phyloP scores from a whole-genome alignment of 2,329 filamentous ascomycete species.

The Dactylellina leptospora region DNA sequence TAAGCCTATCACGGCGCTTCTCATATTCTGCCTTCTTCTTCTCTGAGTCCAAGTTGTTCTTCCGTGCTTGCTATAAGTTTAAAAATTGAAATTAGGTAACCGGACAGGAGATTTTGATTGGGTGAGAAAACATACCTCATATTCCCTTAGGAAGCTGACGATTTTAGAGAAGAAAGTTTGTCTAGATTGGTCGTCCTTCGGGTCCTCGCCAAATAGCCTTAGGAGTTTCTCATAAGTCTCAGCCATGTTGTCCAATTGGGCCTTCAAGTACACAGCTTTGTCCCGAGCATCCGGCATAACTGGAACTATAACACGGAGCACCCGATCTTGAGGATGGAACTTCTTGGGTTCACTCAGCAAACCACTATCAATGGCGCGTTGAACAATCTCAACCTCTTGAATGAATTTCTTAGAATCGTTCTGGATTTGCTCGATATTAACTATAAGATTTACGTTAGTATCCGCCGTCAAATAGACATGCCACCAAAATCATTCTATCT shows the following conservation, averaged over 20 bases:
- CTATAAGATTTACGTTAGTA: constrained; percentile 35
- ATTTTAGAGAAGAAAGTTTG: constrained; percentile 96
- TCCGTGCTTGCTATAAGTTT: constrained; percentile 70
- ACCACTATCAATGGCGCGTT: constrained; percentile 88
- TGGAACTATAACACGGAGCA: constrained; percentile 87
- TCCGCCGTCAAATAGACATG: background rate
- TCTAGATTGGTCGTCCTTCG: constrained; percentile 87
- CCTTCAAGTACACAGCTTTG: constrained; percentile 93
- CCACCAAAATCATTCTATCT: background rate
- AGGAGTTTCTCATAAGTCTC: constrained; percentile 94
- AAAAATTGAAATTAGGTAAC: constrained; percentile 34
- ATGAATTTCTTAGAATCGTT: constrained; percentile 90
- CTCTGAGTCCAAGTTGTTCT: constrained; percentile 88
- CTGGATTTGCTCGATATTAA: constrained; percentile 92
- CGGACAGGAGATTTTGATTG: background rate
- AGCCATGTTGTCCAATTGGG: constrained; percentile 92
- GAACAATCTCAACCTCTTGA: constrained; percentile 91
- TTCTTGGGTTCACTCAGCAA: constrained; percentile 96
- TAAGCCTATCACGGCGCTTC: constrained; percentile 63
- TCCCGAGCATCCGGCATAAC: constrained; percentile 95
- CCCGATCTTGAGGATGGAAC: constrained; percentile 96
- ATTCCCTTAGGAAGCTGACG: constrained; percentile 86
- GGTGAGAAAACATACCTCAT: constrained; percentile 71
- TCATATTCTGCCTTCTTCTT: constrained; percentile 86
- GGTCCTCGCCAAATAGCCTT: constrained; percentile 94